These are phyloP conservation scores for Pyrus bretschneideri DNA, from an alignment of 306 rosid species.

Conservation along the genomic window DNA sequence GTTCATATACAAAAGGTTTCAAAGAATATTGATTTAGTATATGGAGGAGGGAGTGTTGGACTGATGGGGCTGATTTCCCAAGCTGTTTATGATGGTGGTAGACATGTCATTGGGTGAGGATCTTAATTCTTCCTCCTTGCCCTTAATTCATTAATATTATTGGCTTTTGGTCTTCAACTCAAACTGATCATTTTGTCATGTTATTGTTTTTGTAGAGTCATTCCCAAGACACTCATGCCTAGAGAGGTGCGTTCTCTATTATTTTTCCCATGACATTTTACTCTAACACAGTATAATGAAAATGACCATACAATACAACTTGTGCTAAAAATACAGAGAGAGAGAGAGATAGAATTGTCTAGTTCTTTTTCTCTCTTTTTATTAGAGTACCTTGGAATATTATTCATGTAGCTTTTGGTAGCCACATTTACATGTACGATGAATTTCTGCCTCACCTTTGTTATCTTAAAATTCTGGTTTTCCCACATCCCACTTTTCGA, in stretches of 20 bases:
- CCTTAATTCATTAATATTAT: not conserved
- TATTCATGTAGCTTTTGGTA: not conserved
- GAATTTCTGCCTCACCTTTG: conserved; percentile 50
- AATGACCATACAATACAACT: conserved; percentile 31
- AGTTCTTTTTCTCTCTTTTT: conserved; percentile 9
- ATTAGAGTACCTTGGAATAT: not conserved
- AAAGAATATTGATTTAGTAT: conserved; percentile 86
- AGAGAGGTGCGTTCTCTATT: conserved; percentile 73
- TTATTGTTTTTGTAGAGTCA: conserved; percentile 63
- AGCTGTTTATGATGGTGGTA: conserved; percentile 83
- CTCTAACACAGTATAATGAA: conserved; percentile 16
- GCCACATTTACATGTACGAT: conserved; percentile 27
- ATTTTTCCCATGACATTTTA: conserved; percentile 20
- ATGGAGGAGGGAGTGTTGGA: conserved; percentile 98
- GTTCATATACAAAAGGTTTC: conserved; percentile 48
- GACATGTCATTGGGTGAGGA: conserved; percentile 86
- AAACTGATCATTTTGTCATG: conserved; percentile 26
- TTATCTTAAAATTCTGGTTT: conserved; percentile 41
- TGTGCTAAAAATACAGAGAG: not conserved
- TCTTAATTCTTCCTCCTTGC: not conserved
- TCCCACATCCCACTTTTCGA: conserved; percentile 9
- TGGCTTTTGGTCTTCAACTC: not conserved
- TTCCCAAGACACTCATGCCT: conserved; percentile 96
- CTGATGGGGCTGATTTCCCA: conserved; percentile 95
- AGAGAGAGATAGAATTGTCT: conserved; percentile 31